These are phyloP conservation scores for Gliomastix tumulicola DNA, from an alignment of 2,329 filamentous ascomycete genomes.

Conservation along the genomic window DNA sequence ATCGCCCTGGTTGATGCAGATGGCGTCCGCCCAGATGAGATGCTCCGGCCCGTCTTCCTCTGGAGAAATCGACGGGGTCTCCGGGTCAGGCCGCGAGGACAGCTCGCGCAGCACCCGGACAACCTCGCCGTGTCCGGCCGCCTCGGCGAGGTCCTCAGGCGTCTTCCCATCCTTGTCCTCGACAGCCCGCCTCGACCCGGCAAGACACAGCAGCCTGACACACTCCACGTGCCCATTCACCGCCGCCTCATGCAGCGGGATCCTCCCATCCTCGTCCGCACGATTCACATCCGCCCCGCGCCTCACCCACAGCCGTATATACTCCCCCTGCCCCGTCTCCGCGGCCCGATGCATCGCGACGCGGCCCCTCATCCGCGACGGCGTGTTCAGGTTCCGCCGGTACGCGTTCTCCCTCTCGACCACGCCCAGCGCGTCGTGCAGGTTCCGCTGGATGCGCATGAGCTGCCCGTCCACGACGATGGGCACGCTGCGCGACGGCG, in stretches of 20 bases:
- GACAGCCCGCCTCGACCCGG: conserved; percentile 4
- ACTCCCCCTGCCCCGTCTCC: conserved; percentile 5
- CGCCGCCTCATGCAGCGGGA: conserved; percentile 11
- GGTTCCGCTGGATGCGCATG: conserved; percentile 11
- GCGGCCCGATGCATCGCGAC: conserved; percentile 8
- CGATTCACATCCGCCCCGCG: conserved; percentile 7
- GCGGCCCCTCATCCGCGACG: conserved; percentile 5
- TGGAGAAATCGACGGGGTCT: background rate
- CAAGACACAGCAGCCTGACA: conserved; percentile 6
- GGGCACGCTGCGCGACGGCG: conserved; percentile 5
- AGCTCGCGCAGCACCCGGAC: conserved; percentile 6
- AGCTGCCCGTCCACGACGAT: conserved; percentile 9
- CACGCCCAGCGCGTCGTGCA: conserved; percentile 10
- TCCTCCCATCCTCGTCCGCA: conserved; percentile 6
- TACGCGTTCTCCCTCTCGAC: conserved; percentile 7
- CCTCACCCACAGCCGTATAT: conserved; percentile 7
- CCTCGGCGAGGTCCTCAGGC: conserved; percentile 9
- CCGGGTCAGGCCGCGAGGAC: conserved; percentile 4
- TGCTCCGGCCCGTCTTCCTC: conserved; percentile 2
- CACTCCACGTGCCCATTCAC: conserved; percentile 5
- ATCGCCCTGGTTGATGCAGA: no score
- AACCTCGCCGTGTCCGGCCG: conserved; percentile 5
- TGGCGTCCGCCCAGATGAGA: no score
- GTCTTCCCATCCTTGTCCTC: conserved; percentile 7
- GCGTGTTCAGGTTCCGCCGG: no score